Evolutionary conservation across 2,329 filamentous ascomycete genomes (phyloP).

Genomic region (Penicillium sp.): DNA sequence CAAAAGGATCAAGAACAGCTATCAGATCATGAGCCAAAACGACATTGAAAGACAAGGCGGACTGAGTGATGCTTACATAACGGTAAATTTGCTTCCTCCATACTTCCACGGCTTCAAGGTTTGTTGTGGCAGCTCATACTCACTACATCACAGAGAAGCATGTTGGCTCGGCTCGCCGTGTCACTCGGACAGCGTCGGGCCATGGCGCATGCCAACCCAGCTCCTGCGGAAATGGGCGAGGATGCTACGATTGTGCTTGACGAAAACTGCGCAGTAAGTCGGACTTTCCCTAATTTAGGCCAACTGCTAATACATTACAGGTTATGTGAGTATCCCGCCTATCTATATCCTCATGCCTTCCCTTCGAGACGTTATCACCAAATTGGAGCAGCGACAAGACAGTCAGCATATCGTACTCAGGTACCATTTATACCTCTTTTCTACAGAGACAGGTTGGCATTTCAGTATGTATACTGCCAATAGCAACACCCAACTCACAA

Average conservation of each 20-base stretch:
- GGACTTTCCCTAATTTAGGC: not conserved
- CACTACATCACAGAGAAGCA: conserved; percentile 36
- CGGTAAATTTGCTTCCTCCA: conserved; percentile 37
- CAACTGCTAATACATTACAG: conserved; percentile 17
- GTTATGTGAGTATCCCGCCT: conserved; percentile 27
- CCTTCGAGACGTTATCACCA: not conserved
- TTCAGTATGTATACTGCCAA: not conserved
- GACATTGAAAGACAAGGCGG: conserved; percentile 57
- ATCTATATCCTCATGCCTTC: conserved; percentile 6
- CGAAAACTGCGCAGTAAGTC: conserved; percentile 43
- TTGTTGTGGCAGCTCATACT: conserved; percentile 9
- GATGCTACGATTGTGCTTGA: conserved; percentile 36
- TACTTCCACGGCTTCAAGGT: conserved; percentile 10
- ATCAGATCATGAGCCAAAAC: conserved; percentile 60
- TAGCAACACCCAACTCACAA: not conserved
- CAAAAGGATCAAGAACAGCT: conserved; percentile 57
- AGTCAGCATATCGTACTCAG: not conserved
- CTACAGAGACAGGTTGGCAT: not conserved
- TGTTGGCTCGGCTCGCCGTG: conserved; percentile 44
- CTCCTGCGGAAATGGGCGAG: conserved; percentile 25
- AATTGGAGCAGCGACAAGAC: not conserved
- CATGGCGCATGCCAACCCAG: conserved; percentile 21
- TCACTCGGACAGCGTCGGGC: conserved; percentile 38
- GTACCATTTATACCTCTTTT: not conserved
- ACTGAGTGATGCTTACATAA: conserved; percentile 55